Evolutionary conservation across 352 stramenopile genomes (phyloP), one percentile per base, ranked within the genome.

Genomic region (Globisporangium nodosum): DNA sequence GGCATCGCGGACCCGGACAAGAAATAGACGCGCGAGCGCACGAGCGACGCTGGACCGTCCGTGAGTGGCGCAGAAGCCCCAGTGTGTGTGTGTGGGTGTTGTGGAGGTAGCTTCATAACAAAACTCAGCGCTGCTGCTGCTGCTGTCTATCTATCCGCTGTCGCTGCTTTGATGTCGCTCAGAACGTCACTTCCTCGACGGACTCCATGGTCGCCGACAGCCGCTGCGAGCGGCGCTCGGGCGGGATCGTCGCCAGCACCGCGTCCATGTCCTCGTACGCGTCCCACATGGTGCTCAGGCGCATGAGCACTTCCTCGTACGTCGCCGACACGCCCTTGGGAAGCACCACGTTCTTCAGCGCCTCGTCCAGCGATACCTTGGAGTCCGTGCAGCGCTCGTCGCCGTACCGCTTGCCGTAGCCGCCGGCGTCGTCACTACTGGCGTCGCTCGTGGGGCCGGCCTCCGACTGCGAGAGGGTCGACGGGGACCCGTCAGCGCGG

Each of bases 1-100:
- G 85, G 85, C 58, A 96, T 96, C 62, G 64, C 79, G n/a, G 85
- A 91, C 62, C 71, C 70, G 11, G 78, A 89, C 40, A 91, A 87
- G 61, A 83, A 88, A 71, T 90, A 89, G 68, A 43, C 37, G 8
- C 8, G 35, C 35, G 31, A 35, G 31, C 31, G 5, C 8, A 9
- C 31, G 31, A 35, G 5, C 8, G 33, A 39, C 33, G 33, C 9
- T 8, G 5, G 33, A 39, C 8, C 8, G 8, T 9, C 31, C 31
- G 31, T 11, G 31, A 72, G 60, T 12, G n/a, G 31, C 42, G 20
- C n/a, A 40, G 13, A 3, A 37, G 20, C 4, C 24, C 24, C 24
- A 27, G 18, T 20, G 47, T 11, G 24, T 12, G 47, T 49, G n/a
- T 48, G 45, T 49, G 45, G 9, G 45, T 48, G 43, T 24, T 50